Conservation (phyloP, 805 yeast species). For the Metschnikowia lachancei region DNA sequence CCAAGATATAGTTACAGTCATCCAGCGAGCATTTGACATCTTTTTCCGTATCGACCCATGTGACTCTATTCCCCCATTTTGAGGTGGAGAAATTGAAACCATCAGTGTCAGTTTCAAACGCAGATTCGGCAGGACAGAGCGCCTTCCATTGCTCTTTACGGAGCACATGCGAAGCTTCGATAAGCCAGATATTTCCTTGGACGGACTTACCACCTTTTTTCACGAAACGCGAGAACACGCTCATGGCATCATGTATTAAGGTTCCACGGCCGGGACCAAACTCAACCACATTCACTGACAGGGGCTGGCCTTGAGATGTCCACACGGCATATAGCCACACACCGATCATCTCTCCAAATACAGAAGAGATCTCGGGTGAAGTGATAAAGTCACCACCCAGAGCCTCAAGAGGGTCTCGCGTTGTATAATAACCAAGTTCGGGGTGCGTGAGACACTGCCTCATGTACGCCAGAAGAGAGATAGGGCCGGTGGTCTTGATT, state of each 20-base stretch:
- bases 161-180: slow-evolving; percentile 71
- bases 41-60: slow-evolving; percentile 60
- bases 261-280: slow-evolving; percentile 89
- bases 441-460: slow-evolving; percentile 80
- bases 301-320: slow-evolving; percentile 53
- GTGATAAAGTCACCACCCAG: slow-evolving; percentile 73
- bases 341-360: slow-evolving; percentile 84
- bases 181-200: slow-evolving; percentile 48
- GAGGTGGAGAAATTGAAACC: slow-evolving; percentile 41
- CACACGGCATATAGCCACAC: slow-evolving; percentile 64
- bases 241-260: slow-evolving; percentile 62
- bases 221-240: slow-evolving; percentile 43
- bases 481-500: slow-evolving; percentile 71
- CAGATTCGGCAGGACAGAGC: slow-evolving; percentile 40
- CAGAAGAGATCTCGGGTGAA: slow-evolving; percentile 82
- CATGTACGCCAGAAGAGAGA: slow-evolving; percentile 72
- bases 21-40: slow-evolving; percentile 32
- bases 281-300: slow-evolving; percentile 57
- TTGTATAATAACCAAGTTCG: slow-evolving; percentile 72
- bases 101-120: slow-evolving; percentile 16
- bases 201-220: slow-evolving; percentile 21
- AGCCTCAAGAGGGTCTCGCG: slow-evolving; percentile 66
- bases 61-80: slow-evolving; percentile 50
- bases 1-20: slow-evolving; percentile 61
- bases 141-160: slow-evolving; percentile 52